Percentiles rank a stretch among this genome's conserved stretches.
These are phyloP conservation scores for Trichosporon coremiiforme DNA, from an alignment of 1,284 basidiomycete genomes.

Conservation along the genomic window DNA sequence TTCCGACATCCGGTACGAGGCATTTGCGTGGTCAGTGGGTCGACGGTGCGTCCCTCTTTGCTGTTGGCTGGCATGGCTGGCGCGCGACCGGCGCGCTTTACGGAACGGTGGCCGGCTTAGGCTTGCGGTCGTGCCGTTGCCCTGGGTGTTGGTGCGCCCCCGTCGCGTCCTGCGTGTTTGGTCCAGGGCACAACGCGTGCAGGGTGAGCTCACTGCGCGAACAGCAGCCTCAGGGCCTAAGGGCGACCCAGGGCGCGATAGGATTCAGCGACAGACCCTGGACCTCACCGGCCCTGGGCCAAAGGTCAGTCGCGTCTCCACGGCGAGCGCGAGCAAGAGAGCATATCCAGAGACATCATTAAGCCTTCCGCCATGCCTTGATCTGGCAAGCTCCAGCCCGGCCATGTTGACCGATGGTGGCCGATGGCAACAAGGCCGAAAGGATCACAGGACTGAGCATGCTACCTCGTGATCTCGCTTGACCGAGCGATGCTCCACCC, in stretches of 20 bases:
- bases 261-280: not conserved
- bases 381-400: not conserved
- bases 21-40: not conserved
- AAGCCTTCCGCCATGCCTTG: conserved; percentile 2
- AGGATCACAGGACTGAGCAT: not conserved
- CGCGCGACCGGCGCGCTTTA: not conserved
- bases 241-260: not conserved
- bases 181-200: too few species aligned
- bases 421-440: not conserved
- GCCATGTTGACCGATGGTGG: not conserved
- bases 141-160: not conserved
- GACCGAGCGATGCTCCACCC: not conserved
- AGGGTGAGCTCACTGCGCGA: not conserved
- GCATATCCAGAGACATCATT: not conserved
- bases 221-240: not conserved
- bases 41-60: conserved; percentile 4
- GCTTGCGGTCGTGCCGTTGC: not conserved
- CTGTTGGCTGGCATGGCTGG: not conserved
- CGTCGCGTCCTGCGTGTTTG: not conserved
- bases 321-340: not conserved
- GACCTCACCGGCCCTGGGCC: not conserved
- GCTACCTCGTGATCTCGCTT: conserved; percentile 2
- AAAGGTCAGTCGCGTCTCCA: conserved; percentile 33
- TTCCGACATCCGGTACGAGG: conserved; percentile 10
- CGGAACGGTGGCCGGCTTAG: conserved; percentile 5